phyloP scores from a whole-genome alignment of 202 grass and related monocot genomes.

The Bolboschoenoplectus hybrid region DNA sequence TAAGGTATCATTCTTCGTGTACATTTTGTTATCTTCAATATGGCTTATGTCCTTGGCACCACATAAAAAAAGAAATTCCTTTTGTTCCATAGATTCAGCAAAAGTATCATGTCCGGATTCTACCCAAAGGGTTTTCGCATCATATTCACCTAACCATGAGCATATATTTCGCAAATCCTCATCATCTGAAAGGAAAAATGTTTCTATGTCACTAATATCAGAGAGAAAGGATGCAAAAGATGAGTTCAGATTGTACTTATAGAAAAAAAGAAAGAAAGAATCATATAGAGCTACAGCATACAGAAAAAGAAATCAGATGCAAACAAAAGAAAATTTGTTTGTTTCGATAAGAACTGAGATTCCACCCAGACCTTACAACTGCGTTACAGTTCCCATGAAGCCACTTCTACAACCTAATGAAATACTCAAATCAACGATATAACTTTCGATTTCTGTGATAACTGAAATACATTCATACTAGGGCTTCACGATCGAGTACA shows the following conservation, averaged over 20 bases:
- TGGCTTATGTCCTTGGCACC: neutral
- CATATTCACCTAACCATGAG: conserved; percentile 26
- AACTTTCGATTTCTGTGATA: neutral
- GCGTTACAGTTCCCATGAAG: neutral
- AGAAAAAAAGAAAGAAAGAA: neutral
- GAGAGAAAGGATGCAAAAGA: neutral
- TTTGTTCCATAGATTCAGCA: conserved; percentile 16
- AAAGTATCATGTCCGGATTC: conserved; percentile 20
- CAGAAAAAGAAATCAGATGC: neutral
- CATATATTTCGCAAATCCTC: conserved; percentile 38
- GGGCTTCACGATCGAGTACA: neutral
- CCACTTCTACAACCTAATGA: neutral
- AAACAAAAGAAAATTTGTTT: neutral
- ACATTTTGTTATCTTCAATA: conserved; percentile 12
- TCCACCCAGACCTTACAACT: neutral
- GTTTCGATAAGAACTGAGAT: neutral
- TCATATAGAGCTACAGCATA: neutral
- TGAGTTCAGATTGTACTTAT: neutral
- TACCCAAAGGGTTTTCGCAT: conserved; percentile 21
- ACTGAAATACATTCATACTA: conserved; percentile 1
- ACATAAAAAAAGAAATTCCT: conserved; percentile 4
- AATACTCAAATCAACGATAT: neutral
- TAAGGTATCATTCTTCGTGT: neutral
- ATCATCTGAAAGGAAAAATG: conserved; percentile 20
- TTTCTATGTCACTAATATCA: neutral